Conservation (phyloP, 805 yeast genomes). For the Candida boleticola region DNA sequence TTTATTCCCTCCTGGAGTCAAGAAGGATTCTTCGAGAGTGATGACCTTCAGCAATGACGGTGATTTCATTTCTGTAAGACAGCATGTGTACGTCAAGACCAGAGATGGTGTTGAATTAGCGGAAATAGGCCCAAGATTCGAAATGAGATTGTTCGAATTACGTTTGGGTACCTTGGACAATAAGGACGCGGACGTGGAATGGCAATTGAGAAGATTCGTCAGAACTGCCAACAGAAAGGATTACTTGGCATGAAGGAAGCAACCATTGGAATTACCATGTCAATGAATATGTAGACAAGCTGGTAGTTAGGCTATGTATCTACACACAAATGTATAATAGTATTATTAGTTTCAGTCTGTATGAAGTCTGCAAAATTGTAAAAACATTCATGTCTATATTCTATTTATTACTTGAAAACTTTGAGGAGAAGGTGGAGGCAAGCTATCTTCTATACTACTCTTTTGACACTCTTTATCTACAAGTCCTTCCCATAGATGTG, state of each 20-base stretch:
- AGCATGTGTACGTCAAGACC: slow-evolving; percentile 89
- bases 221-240: slow-evolving; percentile 96
- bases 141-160: slow-evolving; percentile 89
- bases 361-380: too few relatives aligned
- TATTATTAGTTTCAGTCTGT: too few relatives aligned
- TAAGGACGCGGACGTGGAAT: slow-evolving; percentile 96
- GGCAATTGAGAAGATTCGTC: slow-evolving; percentile 90
- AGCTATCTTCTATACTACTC: too few relatives aligned
- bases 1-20: slow-evolving; percentile 95
- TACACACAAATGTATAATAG: neutral
- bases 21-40: slow-evolving; percentile 85
- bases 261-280: too few relatives aligned
- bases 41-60: slow-evolving; percentile 87
- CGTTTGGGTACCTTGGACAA: slow-evolving; percentile 89
- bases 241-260: slow-evolving; percentile 47
- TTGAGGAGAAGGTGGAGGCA: too few relatives aligned
- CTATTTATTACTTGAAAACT: too few relatives aligned
- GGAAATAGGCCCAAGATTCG: slow-evolving; percentile 98
- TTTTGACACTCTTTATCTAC: too few relatives aligned
- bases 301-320: neutral
- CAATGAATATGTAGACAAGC: neutral
- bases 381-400: too few relatives aligned
- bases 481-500: slow-evolving; percentile 70
- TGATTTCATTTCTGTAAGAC: slow-evolving; percentile 92
- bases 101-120: slow-evolving; percentile 87